Conservation (phyloP, 2,329 filamentous ascomycete species). For the Dactylellina cionopaga region DNA sequence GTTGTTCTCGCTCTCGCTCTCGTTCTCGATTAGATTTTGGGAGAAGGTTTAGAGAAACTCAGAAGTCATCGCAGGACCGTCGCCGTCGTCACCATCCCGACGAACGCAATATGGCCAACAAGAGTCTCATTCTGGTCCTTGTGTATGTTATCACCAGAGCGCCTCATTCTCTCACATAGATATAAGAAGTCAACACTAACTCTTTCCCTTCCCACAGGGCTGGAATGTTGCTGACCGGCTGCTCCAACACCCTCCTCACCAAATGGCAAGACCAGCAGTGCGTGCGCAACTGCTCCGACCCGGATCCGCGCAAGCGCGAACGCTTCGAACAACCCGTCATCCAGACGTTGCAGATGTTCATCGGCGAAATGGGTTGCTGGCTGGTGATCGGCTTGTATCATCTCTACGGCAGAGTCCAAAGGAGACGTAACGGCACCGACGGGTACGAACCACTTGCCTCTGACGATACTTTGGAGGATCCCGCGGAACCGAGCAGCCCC, state of each 20-base stretch:
- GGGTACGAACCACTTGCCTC: slow-evolving; percentile 75
- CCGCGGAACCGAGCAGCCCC: slow-evolving; percentile 63
- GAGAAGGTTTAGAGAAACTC: too few species aligned
- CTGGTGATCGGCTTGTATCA: slow-evolving; percentile 79
- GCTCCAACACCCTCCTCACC: slow-evolving; percentile 89
- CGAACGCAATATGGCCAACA: slow-evolving; percentile 36
- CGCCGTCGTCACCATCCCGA: not conserved
- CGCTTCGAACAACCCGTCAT: slow-evolving; percentile 95
- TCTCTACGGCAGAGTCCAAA: slow-evolving; percentile 65
- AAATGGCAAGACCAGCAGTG: slow-evolving; percentile 99
- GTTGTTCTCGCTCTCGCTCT: not conserved
- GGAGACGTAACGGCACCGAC: slow-evolving; percentile 65
- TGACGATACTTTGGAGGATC: slow-evolving; percentile 63
- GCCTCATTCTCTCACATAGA: not conserved
- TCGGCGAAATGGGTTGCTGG: slow-evolving; percentile 96
- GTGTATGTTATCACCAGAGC: slow-evolving; percentile 27
- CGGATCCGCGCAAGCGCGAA: slow-evolving; percentile 72
- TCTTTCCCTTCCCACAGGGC: slow-evolving; percentile 63
- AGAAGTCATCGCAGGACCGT: not conserved
- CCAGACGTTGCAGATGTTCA: slow-evolving; percentile 97
- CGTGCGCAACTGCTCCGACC: slow-evolving; percentile 83
- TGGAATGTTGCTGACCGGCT: slow-evolving; percentile 64
- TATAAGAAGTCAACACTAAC: not conserved
- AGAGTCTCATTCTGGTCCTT: slow-evolving; percentile 44
- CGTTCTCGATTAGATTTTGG: not conserved